Evolutionary conservation across 2,329 filamentous ascomycete species (phyloP), one percentile per base, ranked within the genome.

Genomic region (Sordariomycetes sp.): DNA sequence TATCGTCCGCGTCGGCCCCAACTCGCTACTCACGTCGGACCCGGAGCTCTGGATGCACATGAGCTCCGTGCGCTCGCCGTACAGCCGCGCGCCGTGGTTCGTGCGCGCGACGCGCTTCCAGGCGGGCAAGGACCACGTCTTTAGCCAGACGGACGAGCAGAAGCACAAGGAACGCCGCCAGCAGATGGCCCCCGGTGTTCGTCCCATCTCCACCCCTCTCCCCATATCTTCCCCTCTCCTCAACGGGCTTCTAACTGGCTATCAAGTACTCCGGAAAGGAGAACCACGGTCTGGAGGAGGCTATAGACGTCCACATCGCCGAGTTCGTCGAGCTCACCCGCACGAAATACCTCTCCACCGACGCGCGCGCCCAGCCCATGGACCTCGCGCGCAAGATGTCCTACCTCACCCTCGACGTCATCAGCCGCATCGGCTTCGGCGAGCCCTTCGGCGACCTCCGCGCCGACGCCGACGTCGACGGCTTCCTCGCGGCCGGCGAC

Each of bases 351-450:
- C 62, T 69, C 18, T 66, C 66, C 10, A 67, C 53, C n/a, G 63
- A 68, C 11, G 54, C 43, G n/a, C 58, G 55, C 2, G 74, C 71
- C 57, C 76, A 77, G 53, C 63, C 72, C 18, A 70, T 81, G 66
- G 78, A 83, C 62, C 63, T 78, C 64, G 81, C 24, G 74, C 73
- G 67, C 6, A 75, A 77, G 35, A 71, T 73, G 2, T 76, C 79
- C 43, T 80, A 72, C 67, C 76, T 81, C 48, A 79, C 78, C 0
- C 65, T 82, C 0, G 80, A 83, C 60, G 75, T 81, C 24, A 79
- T 82, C 52, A 78, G 74, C 14, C 72, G 74, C n/a, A 61, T 82
- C 16, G 77, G 76, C 1, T 76, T 81, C 52, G 78, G 78, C 7
- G 64, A 74, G 34, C 67, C 72, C 0, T 78, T 80, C 60, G 76